Evolutionary conservation across 1,284 basidiomycete species (phyloP), one percentile per base, ranked within the genome.

Genomic region (Rhodotorula sp.): DNA sequence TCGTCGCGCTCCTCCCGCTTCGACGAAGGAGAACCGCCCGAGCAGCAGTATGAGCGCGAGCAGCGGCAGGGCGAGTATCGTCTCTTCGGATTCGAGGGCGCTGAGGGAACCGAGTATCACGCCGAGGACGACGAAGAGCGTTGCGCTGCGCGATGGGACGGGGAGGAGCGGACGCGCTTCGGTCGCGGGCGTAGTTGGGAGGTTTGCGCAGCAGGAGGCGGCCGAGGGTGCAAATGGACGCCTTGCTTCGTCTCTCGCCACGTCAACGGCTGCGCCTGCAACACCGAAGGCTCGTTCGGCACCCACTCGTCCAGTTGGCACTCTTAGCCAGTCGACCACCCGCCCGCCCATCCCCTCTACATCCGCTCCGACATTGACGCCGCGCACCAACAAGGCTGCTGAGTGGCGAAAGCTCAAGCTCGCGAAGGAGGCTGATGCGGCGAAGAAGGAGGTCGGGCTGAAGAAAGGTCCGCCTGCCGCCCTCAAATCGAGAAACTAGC

Each of bases 51-150:
- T 56, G 13, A 30, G 20, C 22, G 11, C 22, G 4, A 34, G 20
- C 20, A 40, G 11, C 28, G 34, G 34, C 34, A n/a, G 50, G n/a
- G 6, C n/a, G 48, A 52, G 48, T 18, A 18, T 48, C 22, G 54
- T 51, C 16, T 55, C 67, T 22, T 24, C 50, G 30, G 44, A 52
- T 26, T 55, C 64, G 52, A 60, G 60, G 34, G 28, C 30, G 16
- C 53, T 59, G 20, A 53, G 64, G 24, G 66, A 65, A 34, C 63
- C 90, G 0, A 83, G 82, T 2, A 83, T 90, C 20, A 81, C 84
- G 13, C 89, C 89, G 5, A 83, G 87, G 52, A 78, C 85, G 71
- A 91, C 91, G 75, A 87, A 83, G 78, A 88, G 87, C 73, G 88
- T 89, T 16, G 83, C 84, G 13, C 76, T 92, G 73, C 82, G 89